Base-by-base conservation (phyloP, 257 asterid genomes). In the Capsicum baccatum region DNA sequence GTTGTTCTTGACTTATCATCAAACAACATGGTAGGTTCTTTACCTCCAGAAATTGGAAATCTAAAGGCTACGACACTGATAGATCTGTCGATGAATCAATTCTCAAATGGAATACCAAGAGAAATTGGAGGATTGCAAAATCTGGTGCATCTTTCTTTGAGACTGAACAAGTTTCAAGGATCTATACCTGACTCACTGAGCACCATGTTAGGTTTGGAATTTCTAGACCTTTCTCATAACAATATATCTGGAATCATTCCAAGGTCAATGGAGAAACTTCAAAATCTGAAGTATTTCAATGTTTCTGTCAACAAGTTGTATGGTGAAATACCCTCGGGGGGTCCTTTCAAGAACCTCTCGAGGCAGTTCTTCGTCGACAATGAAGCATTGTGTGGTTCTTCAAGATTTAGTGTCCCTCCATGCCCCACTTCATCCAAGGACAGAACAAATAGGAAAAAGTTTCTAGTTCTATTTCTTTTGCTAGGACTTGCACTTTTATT, bases 71-170 rank as follows among this genome's bases (percentile, higher is more conserved):
- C 3, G 0, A 15, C 3, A 57, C 19, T 13, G 0, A 57, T 57
- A 2, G 9, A 57, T 16, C 3, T 57, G 9, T 57, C 21, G 0
- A 57, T 57, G 62, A 57, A 57, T 57, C 62, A 15, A 6, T 57
- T 57, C n/a, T 57, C 19, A 57, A 57, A 80, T 50, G 68, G 47
- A 37, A 79, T 86, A 15, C 84, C 88, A 3, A 13, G 16, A 42
- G 88, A 76, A 57, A 57, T 57, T 57, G 62, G 62, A 57, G 62
- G 62, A 6, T 57, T 57, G 21, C 21, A 57, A 57, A 15, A 15
- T 57, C 1, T 57, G 21, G 62, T 6, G 19, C 7, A 6, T 0
- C 21, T 57, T 57, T 57, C 21, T 57, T 57, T 57, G 62, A 15
- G 21, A 57, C 62, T 15, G 9, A 57, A 57, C 62, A 57, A 16